Base-by-base conservation (phyloP, 116 monocot species). In the Posidonia oceanica region DNA sequence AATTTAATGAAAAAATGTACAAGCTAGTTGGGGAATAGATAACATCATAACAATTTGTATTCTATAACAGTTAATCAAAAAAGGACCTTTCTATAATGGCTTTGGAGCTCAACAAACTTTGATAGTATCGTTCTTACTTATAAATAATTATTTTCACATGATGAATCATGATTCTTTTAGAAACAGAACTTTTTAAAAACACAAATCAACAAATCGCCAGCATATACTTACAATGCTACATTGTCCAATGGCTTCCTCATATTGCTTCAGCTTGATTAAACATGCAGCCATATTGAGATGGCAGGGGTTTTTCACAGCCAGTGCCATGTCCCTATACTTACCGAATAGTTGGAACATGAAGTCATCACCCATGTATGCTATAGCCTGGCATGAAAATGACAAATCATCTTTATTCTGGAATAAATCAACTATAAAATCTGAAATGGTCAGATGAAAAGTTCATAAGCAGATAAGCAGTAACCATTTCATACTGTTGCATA, bases 401-500 rank as follows among this genome's bases (percentile, higher is more conserved):
- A 54, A 72, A 3, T 20, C 44, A 13, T 29, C n/a, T 15, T 22
- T 68, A 14, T 21, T 68, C 20, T 13, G 41, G 18, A 38, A 14
- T 16, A 54, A 68, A 53, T 36, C 2, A 40, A 39, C 17, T 23
- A 18, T 40, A 66, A 17, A 63, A 8, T 20, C 54, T 37, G 52
- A 37, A 68, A 61, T 14, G 12, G 11, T 36, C 11, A 59, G 37
- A 71, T 22, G 67, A 69, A 17, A 54, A 20, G 48, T 63, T 54
- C 61, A 36, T 72, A 60, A 53, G 23, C 15, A 68, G 48, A 68
- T 36, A 53, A 68, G 22, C 14, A 16, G n/a, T 69, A 75, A 97
- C 92, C 96, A 97, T 97, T 89, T 91, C 96, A 89, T 97, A 97
- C 73, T 97, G 96, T 77, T 97, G 96, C 92, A 97, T 97, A 44